Conservation (phyloP, 305 asterid species). For the Fraxinus angustifolia region DNA sequence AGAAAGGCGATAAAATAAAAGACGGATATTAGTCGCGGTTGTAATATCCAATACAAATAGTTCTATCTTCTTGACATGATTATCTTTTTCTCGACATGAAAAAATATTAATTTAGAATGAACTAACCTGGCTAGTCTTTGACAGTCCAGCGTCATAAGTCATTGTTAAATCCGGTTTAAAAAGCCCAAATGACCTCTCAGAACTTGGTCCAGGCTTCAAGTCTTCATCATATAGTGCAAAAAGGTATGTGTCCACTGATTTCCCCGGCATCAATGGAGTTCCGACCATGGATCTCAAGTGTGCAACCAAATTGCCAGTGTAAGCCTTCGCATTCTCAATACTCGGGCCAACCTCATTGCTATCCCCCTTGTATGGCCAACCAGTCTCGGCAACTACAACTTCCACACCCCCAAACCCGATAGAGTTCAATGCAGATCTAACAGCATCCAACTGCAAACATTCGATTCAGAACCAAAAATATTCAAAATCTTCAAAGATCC, state of each 20-base stretch:
- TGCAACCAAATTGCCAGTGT: conserved; percentile 50
- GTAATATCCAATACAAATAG: neutral
- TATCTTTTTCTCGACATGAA: too few relatives aligned
- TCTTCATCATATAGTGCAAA: conserved; percentile 68
- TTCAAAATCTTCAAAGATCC: neutral
- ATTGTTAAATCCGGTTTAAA: conserved; percentile 53
- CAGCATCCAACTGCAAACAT: conserved; percentile 51
- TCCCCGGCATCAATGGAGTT: conserved; percentile 76
- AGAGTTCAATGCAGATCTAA: conserved; percentile 50
- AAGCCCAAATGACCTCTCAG: conserved; percentile 68
- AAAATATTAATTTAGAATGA: neutral
- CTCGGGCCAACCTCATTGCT: conserved; percentile 55
- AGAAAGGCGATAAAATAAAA: neutral
- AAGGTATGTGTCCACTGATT: conserved; percentile 60
- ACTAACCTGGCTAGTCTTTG: conserved; percentile 45
- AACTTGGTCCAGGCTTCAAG: conserved; percentile 65
- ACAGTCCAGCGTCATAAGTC: conserved; percentile 52
- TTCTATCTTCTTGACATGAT: too few relatives aligned
- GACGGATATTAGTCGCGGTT: neutral
- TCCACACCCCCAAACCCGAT: conserved; percentile 62
- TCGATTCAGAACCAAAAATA: neutral
- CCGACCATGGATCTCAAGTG: conserved; percentile 64
- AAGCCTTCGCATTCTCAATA: conserved; percentile 67
- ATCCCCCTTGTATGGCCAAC: conserved; percentile 84
- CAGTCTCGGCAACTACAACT: conserved; percentile 68